Conservation (phyloP, 2,329 filamentous ascomycete species). For the Beauveria bassiana region DNA sequence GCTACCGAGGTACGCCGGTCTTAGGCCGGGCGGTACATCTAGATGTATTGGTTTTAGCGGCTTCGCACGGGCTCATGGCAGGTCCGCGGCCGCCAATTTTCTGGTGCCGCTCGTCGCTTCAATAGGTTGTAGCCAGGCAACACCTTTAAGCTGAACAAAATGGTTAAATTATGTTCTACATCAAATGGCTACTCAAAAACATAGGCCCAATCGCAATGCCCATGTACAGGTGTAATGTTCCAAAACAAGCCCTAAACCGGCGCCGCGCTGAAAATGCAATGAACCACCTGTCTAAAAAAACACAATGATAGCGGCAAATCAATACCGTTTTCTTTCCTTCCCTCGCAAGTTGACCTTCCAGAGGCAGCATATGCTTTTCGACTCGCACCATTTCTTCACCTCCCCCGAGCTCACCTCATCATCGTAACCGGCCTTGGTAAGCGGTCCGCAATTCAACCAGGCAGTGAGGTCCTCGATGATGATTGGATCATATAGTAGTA, state of each 20-base stretch:
- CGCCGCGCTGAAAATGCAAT: slow-evolving; percentile 7
- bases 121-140: background rate
- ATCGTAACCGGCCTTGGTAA: slow-evolving; percentile 56
- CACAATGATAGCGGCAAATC: slow-evolving; percentile 8
- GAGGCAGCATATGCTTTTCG: slow-evolving; percentile 75
- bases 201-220: background rate
- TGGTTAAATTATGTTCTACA: background rate
- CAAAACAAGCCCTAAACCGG: background rate
- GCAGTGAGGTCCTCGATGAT: slow-evolving; percentile 74
- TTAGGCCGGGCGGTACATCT: background rate
- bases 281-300: background rate
- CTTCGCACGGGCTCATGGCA: background rate
- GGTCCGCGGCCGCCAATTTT: background rate
- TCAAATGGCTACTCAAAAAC: background rate
- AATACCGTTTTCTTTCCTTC: slow-evolving; percentile 44
- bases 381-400: slow-evolving; percentile 86
- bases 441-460: slow-evolving; percentile 71
- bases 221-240: background rate
- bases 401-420: slow-evolving; percentile 54
- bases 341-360: slow-evolving; percentile 53
- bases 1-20: slow-evolving; percentile 2
- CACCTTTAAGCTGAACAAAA: background rate
- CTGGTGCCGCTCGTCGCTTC: background rate
- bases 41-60: background rate
- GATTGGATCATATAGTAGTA: slow-evolving; percentile 87